Conservation (phyloP, 2,329 filamentous ascomycete species). For the Didymella arachidicola region DNA sequence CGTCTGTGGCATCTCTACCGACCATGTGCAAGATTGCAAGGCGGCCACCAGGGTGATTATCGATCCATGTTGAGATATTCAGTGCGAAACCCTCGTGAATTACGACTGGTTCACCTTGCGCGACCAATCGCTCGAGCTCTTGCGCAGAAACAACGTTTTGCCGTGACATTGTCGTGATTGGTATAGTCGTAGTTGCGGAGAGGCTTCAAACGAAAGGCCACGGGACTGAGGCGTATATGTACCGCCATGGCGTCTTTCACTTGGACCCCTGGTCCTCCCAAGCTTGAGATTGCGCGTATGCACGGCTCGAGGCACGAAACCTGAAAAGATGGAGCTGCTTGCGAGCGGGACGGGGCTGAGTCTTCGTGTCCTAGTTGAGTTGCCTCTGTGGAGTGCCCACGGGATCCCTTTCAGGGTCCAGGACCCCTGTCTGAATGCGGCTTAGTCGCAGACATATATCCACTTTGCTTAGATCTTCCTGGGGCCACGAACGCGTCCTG, state of each 20-base stretch:
- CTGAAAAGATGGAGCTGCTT: slow-evolving; percentile 18
- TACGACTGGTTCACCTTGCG: slow-evolving; percentile 63
- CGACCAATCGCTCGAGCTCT: slow-evolving; percentile 62
- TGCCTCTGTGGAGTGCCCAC: not conserved
- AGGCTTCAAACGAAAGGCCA: not conserved
- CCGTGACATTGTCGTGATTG: slow-evolving; percentile 28
- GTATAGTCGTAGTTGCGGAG: not conserved
- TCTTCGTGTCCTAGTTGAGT: slow-evolving; percentile 11
- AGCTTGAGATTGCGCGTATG: slow-evolving; percentile 17
- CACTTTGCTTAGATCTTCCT: not conserved
- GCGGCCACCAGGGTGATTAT: slow-evolving; percentile 66
- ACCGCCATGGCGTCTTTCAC: slow-evolving; percentile 1
- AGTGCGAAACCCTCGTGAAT: slow-evolving; percentile 64
- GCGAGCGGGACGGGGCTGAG: slow-evolving; percentile 24
- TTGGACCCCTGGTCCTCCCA: slow-evolving; percentile 9
- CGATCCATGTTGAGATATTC: slow-evolving; percentile 65
- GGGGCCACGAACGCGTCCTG: slow-evolving; percentile 14
- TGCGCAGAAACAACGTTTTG: slow-evolving; percentile 52
- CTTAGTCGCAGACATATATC: not conserved
- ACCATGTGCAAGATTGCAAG: slow-evolving; percentile 69
- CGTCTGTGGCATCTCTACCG: slow-evolving; percentile 65
- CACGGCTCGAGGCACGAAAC: slow-evolving; percentile 17
- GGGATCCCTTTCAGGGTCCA: slow-evolving; percentile 14
- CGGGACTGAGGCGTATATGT: slow-evolving; percentile 16
- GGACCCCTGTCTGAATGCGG: slow-evolving; percentile 7